Evolutionary conservation across 768 basidiomycete genomes (phyloP), one percentile per base, ranked within the genome.

Genomic region (Clavulina sp.): DNA sequence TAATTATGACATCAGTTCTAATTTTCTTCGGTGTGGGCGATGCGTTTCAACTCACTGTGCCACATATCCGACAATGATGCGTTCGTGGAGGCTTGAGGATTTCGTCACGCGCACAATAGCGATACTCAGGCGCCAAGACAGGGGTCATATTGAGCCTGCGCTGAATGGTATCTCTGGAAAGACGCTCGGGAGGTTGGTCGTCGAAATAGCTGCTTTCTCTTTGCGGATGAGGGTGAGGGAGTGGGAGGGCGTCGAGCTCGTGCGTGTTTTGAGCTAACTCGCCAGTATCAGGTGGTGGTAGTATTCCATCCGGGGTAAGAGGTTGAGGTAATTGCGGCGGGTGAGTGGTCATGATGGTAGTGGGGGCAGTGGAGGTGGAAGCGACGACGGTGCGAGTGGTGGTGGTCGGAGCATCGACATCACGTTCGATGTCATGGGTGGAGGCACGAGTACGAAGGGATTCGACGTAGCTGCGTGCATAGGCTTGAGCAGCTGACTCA

Each of bases 1-100:
- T 19, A 38, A 38, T 38, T 19, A 38, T 38, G 34, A 7, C 34
- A 38, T 19, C 34, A 38, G 7, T 19, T 19, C 34, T 7, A 38
- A 38, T 38, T 7, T n/a, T n/a, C n/a, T n/a, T n/a, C n/a, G n/a
- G 34, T 9, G 34, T 38, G 9, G 24, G 7, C 7, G 24, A 26
- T 28, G 24, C 13, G 13, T 7, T 2, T 24, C 4, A 4, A 69
- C 80, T 60, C 56, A 85, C 84, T 7, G 77, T 85, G n/a, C 82
- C 86, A 66, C 87, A 91, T 36, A 68, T 66, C 31, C 82, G 70
- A 63, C 86, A 91, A 62, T 91, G 86, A 63, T 89, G 86, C 6
- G 83, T 65, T 38, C 85, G 64, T 53, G 74, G 72, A 0, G 86
- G 86, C 61, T 86, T 88, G 49, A 82, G 64, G 40, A 86, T 69